Evolutionary conservation across 2,329 filamentous ascomycete species (phyloP).

Genomic region (Dactylellina drechsleri): DNA sequence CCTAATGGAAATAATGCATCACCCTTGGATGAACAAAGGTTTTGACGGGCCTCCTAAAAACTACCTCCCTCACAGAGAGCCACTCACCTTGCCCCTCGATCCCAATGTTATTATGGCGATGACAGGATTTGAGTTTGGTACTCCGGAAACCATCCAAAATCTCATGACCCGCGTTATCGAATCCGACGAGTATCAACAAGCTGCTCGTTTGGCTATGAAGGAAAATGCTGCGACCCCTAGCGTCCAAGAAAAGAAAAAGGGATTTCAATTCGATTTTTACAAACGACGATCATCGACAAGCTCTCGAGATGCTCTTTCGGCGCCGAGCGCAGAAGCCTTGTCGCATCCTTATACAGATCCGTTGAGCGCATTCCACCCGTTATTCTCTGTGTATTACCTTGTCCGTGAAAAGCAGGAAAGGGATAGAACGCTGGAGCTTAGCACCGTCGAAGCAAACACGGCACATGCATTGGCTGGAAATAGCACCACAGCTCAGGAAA

Average conservation of each 20-base stretch:
- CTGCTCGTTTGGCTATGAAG: constrained; percentile 73
- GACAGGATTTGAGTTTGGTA: constrained; percentile 97
- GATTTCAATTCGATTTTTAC: constrained; percentile 94
- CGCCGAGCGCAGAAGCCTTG: constrained; percentile 85
- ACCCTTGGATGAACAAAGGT: constrained; percentile 92
- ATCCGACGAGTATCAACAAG: constrained; percentile 91
- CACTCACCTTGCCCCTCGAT: constrained; percentile 85
- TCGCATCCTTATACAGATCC: constrained; percentile 78
- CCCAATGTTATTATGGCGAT: constrained; percentile 86
- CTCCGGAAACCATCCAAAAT: constrained; percentile 80
- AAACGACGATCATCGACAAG: constrained; percentile 89
- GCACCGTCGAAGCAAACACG: constrained; percentile 65
- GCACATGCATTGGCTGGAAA: constrained; percentile 64
- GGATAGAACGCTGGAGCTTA: constrained; percentile 66
- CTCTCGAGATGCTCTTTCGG: constrained; percentile 85
- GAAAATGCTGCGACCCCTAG: constrained; percentile 56
- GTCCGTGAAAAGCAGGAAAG: constrained; percentile 94
- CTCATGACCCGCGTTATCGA: constrained; percentile 88
- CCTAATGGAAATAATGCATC: constrained; percentile 89
- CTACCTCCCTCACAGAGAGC: constrained; percentile 82
- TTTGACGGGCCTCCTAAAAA: constrained; percentile 87
- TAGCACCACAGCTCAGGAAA: constrained; percentile 61
- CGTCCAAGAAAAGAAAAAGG: constrained; percentile 80
- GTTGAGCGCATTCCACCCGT: constrained; percentile 88
- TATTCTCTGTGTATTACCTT: constrained; percentile 93